These are phyloP conservation scores for Aspergillus panamensis DNA, from an alignment of 495 filamentous ascomycete genomes.

Conservation along the genomic window DNA sequence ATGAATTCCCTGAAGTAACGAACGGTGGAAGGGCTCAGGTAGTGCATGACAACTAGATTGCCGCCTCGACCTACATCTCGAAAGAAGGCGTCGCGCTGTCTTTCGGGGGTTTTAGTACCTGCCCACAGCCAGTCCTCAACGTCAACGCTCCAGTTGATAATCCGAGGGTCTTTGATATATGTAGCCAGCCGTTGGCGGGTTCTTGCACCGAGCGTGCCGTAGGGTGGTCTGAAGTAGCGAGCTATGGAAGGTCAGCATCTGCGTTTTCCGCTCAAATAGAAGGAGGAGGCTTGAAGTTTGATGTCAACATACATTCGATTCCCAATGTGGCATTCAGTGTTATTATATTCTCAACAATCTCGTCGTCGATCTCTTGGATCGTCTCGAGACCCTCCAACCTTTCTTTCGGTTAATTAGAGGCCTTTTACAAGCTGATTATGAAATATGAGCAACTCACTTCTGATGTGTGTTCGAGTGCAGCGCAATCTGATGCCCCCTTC, in stretches of 20 bases:
- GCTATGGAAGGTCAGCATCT: slow-evolving; percentile 23
- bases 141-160: slow-evolving; percentile 74
- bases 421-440: background rate
- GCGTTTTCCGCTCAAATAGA: background rate
- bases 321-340: slow-evolving; percentile 52
- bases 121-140: slow-evolving; percentile 80
- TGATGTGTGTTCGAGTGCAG: slow-evolving; percentile 73
- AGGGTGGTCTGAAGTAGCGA: slow-evolving; percentile 72
- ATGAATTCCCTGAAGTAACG: slow-evolving; percentile 67
- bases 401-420: background rate
- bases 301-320: slow-evolving; percentile 32
- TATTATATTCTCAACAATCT: slow-evolving; percentile 60
- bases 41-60: slow-evolving; percentile 75
- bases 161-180: slow-evolving; percentile 48
- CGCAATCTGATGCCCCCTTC: slow-evolving; percentile 69
- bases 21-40: slow-evolving; percentile 65
- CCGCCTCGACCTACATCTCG: slow-evolving; percentile 63
- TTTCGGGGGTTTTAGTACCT: slow-evolving; percentile 58
- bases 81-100: slow-evolving; percentile 72
- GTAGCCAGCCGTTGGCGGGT: slow-evolving; percentile 62
- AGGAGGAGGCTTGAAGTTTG: background rate
- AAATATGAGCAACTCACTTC: slow-evolving; percentile 35
- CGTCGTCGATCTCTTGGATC: slow-evolving; percentile 62
- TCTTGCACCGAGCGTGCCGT: slow-evolving; percentile 69
- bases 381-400: slow-evolving; percentile 62